Evolutionary conservation across 331 rosid species (phyloP), one percentile per base, ranked within the genome.

Genomic region (Pyrus hybrid): DNA sequence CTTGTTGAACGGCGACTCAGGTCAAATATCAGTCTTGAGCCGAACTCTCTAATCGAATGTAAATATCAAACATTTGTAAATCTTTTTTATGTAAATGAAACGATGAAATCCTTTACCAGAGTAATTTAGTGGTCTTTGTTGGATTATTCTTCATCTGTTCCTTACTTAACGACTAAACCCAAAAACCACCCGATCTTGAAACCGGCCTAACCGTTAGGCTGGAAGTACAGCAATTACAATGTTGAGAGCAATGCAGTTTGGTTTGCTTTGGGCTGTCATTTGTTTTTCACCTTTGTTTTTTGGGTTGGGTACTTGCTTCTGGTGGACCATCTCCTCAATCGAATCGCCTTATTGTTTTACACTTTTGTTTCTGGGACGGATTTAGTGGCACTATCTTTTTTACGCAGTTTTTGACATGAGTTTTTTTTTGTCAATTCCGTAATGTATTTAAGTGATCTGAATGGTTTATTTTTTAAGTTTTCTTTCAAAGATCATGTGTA

Each of bases 1-100:
- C 93, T 84, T 95, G 87, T 85, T 95, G 81, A 89, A 95, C 60
- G 99, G 97, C 8, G 97, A 95, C 73, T 89, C 99, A 32, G 92
- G 99, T 75, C 89, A 84, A 86, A 85, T 95, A 63, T 92, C 93
- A 30, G 86, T 95, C 68, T 43, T 95, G 76, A 90, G 87, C 72
- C 78, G 92, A 77, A 85, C 85, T 78, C 91, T 92, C 22, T 77
- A 76, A 77, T 70, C 73, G 67, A 77, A 37, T 81, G 83, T 85
- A 81, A 74, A 70, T 75, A 67, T 63, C 56, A 70, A 18, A 67
- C 2, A 51, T 26, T 54, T 26, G 65, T 69, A 63, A 26, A 22
- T 58, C 32, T n/a, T 23, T 23, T 61, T n/a, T 62, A n/a, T 53
- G 63, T 54, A 58, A 37, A 30, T 26, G 68, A 67, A 79, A 62